phyloP scores from a whole-genome alignment of 768 basidiomycete species.

The Porphyrellus cyaneotinctus region DNA sequence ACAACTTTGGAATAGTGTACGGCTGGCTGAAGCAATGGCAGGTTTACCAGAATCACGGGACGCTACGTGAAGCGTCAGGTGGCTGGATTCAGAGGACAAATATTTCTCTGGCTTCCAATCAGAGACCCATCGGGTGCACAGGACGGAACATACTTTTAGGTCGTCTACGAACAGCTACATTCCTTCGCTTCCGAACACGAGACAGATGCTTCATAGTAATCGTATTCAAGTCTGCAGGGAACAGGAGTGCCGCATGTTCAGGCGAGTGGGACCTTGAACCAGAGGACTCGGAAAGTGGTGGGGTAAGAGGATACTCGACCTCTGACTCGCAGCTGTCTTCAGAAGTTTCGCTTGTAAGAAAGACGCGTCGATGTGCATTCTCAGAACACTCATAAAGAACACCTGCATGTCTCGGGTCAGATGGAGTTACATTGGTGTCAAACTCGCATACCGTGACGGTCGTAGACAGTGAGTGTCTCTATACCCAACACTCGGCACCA shows the following conservation, averaged over 20 bases:
- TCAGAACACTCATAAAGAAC: constrained; percentile 38
- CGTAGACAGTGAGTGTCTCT: constrained; percentile 64
- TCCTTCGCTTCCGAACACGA: constrained; percentile 20
- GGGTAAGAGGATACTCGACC: constrained; percentile 67
- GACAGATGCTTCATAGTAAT: constrained; percentile 19
- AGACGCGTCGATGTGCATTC: constrained; percentile 39
- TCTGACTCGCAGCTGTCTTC: constrained; percentile 48
- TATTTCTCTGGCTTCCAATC: constrained; percentile 11
- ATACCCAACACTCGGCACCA: constrained; percentile 69
- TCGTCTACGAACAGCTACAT: constrained; percentile 25
- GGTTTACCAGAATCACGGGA: constrained; percentile 62
- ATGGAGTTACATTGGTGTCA: neutral
- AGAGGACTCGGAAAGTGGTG: constrained; percentile 71
- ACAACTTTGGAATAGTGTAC: constrained; percentile 36
- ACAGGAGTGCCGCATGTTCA: constrained; percentile 16
- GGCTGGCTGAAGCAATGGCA: constrained; percentile 55
- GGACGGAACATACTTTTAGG: constrained; percentile 18
- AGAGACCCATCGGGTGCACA: constrained; percentile 5
- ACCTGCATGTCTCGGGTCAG: constrained; percentile 31
- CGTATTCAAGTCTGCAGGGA: constrained; percentile 11
- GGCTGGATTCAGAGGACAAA: constrained; percentile 9
- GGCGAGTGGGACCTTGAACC: constrained; percentile 63
- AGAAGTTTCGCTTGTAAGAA: constrained; percentile 19
- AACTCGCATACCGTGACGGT: constrained; percentile 54
- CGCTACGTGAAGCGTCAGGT: constrained; percentile 50